Conservation (phyloP, 768 basidiomycete genomes). For the Boletus pseudopeckii region DNA sequence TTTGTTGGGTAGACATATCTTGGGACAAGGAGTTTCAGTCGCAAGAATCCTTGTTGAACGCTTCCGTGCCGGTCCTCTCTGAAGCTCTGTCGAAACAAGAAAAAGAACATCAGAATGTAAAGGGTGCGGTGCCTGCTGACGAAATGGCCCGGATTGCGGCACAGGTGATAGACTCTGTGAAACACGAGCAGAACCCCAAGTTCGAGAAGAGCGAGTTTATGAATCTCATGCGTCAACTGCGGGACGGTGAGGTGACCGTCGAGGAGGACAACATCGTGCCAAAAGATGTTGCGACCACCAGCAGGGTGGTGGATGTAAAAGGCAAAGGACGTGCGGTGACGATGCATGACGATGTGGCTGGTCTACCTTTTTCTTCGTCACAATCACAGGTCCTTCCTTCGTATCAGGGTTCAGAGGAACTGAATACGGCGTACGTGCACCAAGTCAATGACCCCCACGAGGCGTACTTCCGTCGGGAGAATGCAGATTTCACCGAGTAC, state of each 20-base stretch:
- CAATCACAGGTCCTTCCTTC: slow-evolving; percentile 7
- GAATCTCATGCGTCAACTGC: slow-evolving; percentile 78
- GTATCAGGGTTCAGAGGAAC: slow-evolving; percentile 21
- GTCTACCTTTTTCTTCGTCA: slow-evolving; percentile 4
- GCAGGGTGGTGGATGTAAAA: slow-evolving; percentile 44
- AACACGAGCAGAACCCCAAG: slow-evolving; percentile 75
- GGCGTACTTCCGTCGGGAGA: slow-evolving; percentile 69
- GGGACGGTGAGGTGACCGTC: slow-evolving; percentile 75
- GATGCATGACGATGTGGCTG: background rate
- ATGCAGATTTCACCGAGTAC: slow-evolving; percentile 59
- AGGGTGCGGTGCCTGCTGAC: slow-evolving; percentile 39
- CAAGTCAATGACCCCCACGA: slow-evolving; percentile 47
- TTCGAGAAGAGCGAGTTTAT: slow-evolving; percentile 84
- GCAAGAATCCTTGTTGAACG: slow-evolving; percentile 44
- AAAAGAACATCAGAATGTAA: slow-evolving; percentile 15
- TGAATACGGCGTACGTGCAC: slow-evolving; percentile 16
- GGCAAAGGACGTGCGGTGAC: slow-evolving; percentile 57
- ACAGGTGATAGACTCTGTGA: slow-evolving; percentile 70
- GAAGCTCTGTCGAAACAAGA: slow-evolving; percentile 11
- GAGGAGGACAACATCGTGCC: slow-evolving; percentile 77
- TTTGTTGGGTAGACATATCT: slow-evolving; percentile 16
- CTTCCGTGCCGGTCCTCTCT: slow-evolving; percentile 9
- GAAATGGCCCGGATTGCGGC: slow-evolving; percentile 81
- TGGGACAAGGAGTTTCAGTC: slow-evolving; percentile 69
- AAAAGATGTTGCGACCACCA: slow-evolving; percentile 31